phyloP scores from a whole-genome alignment of 2,329 filamentous ascomycete genomes.

The Diaporthe ilicicola region DNA sequence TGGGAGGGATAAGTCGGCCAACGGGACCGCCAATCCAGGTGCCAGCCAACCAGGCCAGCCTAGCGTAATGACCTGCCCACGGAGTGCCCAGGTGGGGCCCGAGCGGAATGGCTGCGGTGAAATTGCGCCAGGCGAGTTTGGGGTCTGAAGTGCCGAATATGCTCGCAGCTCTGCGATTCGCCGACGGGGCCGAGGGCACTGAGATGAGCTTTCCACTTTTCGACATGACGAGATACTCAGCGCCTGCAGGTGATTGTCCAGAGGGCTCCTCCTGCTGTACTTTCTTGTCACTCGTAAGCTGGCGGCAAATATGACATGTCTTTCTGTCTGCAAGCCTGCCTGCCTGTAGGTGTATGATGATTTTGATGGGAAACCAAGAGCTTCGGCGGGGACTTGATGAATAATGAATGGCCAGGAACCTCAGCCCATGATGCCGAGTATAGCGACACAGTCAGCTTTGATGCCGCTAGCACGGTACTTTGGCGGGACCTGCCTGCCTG shows the following conservation, averaged over 20 bases:
- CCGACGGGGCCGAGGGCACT: slow-evolving; percentile 8
- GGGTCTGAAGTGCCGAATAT: slow-evolving; percentile 24
- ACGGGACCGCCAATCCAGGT: too few relatives aligned
- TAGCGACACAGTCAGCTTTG: slow-evolving; percentile 20
- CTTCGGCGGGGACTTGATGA: not conserved
- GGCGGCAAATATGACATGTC: slow-evolving; percentile 2
- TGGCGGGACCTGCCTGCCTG: slow-evolving; percentile 3
- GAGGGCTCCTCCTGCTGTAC: slow-evolving; percentile 8
- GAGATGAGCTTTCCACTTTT: slow-evolving; percentile 23
- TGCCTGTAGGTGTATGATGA: not conserved
- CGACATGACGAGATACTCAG: slow-evolving; percentile 16
- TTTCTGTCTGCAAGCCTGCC: not conserved
- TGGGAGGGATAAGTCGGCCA: not conserved
- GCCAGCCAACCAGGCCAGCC: not conserved
- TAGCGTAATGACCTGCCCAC: not conserved
- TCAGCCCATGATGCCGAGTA: slow-evolving; percentile 10
- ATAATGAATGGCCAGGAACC: slow-evolving; percentile 7
- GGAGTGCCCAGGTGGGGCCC: slow-evolving; percentile 12
- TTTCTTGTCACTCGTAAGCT: slow-evolving; percentile 5
- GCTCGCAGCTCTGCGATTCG: slow-evolving; percentile 19
- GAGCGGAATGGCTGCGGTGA: slow-evolving; percentile 8
- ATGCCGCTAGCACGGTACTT: slow-evolving; percentile 17
- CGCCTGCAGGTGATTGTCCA: slow-evolving; percentile 17
- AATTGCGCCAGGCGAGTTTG: slow-evolving; percentile 23
- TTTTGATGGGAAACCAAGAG: not conserved